Conservation (phyloP, 495 filamentous ascomycete species). For the Tricharina praecox region DNA sequence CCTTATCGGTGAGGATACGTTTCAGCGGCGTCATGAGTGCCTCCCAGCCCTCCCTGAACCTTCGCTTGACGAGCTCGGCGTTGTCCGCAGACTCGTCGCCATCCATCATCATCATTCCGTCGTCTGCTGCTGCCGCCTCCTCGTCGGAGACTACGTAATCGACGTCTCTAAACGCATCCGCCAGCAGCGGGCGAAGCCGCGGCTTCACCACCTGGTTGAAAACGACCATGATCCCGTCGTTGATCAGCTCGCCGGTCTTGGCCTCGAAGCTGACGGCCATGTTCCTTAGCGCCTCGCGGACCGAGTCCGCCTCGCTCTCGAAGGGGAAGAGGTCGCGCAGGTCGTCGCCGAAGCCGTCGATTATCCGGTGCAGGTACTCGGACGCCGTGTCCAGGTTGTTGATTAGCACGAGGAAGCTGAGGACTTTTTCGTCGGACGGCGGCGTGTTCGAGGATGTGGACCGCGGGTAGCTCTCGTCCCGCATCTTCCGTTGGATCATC, state of each 20-base stretch:
- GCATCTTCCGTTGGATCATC: slow-evolving; percentile 95
- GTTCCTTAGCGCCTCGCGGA: slow-evolving; percentile 46
- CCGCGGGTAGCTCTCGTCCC: slow-evolving; percentile 79
- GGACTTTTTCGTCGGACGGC: slow-evolving; percentile 67
- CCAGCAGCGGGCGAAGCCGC: slow-evolving; percentile 65
- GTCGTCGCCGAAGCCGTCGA: slow-evolving; percentile 28
- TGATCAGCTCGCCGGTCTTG: slow-evolving; percentile 65
- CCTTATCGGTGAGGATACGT: slow-evolving; percentile 62
- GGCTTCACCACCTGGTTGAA: slow-evolving; percentile 80
- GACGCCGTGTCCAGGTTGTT: slow-evolving; percentile 85
- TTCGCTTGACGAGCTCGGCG: slow-evolving; percentile 45
- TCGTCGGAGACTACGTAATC: slow-evolving; percentile 42
- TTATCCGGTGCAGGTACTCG: slow-evolving; percentile 78
- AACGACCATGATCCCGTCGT: slow-evolving; percentile 63
- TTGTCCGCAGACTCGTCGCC: slow-evolving; percentile 25
- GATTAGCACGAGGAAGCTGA: slow-evolving; percentile 77
- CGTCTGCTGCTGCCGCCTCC: slow-evolving; percentile 27
- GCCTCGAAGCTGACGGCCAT: slow-evolving; percentile 53
- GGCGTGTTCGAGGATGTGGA: slow-evolving; percentile 51
- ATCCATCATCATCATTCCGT: slow-evolving; percentile 27
- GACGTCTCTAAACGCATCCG: slow-evolving; percentile 78
- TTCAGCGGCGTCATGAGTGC: slow-evolving; percentile 61
- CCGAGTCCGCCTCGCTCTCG: slow-evolving; percentile 49
- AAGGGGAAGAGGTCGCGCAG: slow-evolving; percentile 51
- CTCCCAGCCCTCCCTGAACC: slow-evolving; percentile 73